Evolutionary conservation across 1,284 basidiomycete species (phyloP).

Genomic region (Blastosporella zonata): DNA sequence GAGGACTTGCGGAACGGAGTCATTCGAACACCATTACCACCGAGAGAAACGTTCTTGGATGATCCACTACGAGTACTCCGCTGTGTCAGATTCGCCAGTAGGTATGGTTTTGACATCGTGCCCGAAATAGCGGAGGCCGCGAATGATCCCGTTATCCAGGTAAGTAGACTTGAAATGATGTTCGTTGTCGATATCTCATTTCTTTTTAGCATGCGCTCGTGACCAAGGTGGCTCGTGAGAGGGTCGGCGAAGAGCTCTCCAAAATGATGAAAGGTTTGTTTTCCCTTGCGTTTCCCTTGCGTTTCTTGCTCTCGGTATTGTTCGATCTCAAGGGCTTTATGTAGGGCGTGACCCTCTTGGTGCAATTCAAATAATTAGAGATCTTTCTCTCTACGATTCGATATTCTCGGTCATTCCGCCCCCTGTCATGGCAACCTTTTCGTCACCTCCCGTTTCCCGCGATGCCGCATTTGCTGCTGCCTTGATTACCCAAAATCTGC

Average conservation of each 20-base stretch:
- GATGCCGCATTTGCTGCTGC: constrained; percentile 52
- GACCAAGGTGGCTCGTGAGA: constrained; percentile 82
- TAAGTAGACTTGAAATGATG: constrained; percentile 26
- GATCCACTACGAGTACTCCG: constrained; percentile 93
- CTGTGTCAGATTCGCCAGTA: constrained; percentile 88
- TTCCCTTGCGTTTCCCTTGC: neutral
- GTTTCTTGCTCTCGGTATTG: too few species aligned
- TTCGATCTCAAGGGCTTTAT: neutral
- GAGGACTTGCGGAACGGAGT: constrained; percentile 78
- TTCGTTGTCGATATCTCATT: constrained; percentile 5
- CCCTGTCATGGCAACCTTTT: constrained; percentile 43
- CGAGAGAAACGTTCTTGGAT: constrained; percentile 88
- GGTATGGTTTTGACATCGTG: constrained; percentile 85
- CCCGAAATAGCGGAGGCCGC: constrained; percentile 68
- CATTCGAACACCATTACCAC: constrained; percentile 88
- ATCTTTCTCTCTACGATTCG: constrained; percentile 65
- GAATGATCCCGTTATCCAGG: constrained; percentile 69
- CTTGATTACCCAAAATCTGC: constrained; percentile 54
- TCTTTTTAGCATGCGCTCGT: constrained; percentile 54
- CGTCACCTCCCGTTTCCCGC: constrained; percentile 35
- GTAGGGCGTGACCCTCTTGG: constrained; percentile 71
- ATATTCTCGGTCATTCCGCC: constrained; percentile 64
- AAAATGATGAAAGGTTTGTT: constrained; percentile 86
- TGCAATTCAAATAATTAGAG: constrained; percentile 71
- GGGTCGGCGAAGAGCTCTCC: constrained; percentile 85